These are phyloP conservation scores for Gryganskiella cystojenkinii DNA, from an alignment of 192 early-diverging fungal genomes.

Conservation along the genomic window DNA sequence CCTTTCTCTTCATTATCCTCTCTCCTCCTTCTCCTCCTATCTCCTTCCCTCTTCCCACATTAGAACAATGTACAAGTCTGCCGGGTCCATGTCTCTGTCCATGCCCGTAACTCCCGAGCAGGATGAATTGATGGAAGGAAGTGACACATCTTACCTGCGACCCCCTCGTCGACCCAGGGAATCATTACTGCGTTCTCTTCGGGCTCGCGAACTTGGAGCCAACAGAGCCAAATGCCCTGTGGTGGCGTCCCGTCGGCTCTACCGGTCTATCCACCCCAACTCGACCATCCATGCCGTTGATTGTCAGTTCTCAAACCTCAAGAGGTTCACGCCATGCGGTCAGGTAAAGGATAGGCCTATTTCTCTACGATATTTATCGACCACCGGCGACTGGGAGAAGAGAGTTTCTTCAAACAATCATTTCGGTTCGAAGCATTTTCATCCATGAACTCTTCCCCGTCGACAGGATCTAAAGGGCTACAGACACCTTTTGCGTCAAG, in stretches of 20 bases:
- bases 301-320: slow-evolving; percentile 44
- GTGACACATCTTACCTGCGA: slow-evolving; percentile 11
- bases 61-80: neutral
- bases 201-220: slow-evolving; percentile 26
- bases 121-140: neutral
- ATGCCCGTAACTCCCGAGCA: slow-evolving; percentile 5
- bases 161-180: slow-evolving; percentile 25
- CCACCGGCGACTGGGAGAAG: neutral
- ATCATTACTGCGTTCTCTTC: slow-evolving; percentile 21
- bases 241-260: slow-evolving; percentile 22
- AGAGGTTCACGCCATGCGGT: slow-evolving; percentile 47
- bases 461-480: too few species aligned
- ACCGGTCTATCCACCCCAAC: slow-evolving; percentile 44
- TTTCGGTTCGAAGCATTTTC: too few species aligned
- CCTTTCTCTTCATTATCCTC: neutral
- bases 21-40: neutral
- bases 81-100: neutral
- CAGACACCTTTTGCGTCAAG: too few species aligned
- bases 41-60: neutral
- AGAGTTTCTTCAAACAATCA: neutral
- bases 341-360: slow-evolving; percentile 14
- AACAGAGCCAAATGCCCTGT: slow-evolving; percentile 23
- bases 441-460: too few species aligned
- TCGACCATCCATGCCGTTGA: slow-evolving; percentile 43
- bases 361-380: too few species aligned